Base-by-base conservation (phyloP, 2,329 filamentous ascomycete species). In the Epichloe bromicola region DNA sequence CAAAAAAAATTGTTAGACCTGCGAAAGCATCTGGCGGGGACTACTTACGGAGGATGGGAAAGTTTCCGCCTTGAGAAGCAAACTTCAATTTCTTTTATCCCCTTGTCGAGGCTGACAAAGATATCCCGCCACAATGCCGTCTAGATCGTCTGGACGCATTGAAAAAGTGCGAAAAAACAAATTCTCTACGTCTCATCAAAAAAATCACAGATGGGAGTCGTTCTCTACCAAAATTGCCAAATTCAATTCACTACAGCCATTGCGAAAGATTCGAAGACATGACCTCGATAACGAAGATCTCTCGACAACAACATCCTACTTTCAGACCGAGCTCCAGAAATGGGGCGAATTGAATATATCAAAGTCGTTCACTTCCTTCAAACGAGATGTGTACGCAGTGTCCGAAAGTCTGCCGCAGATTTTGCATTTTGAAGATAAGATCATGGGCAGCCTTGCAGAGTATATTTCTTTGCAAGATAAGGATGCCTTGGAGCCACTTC, bases 331-430 rank as follows among this genome's bases (percentile, higher is more conserved):
- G 1, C 73, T 97, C 56, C 82, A 89, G 56, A 87, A 86, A 77
- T 98, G 93, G 93, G 73, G 78, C 50, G 93, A 97, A 60, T 79
- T 95, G 67, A 97, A 97, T 68, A 74, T 96, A 55, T 89, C 91
- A 15, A 83, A 85, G 56, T 79, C 75, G 37, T 98, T 95, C 63
- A 80, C 80, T 46, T 72, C 75, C 41, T 97, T 98, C 69, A 78
- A 82, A 58, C 80, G 83, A 56, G 80, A 87, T 64, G 82, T 88
- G 45, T 74, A 79, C 58, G 83, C 86, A 50, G 75, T 95, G 50
- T 91, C 83, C 72, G 90, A 97, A 67, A 96, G 84, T 63, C 77
- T 99, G 42, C 84, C 90, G 20, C 88, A 96, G 67, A 86, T 99
- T 57, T 73, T 99, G 54, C 86, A 97, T 71, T 86, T 95, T 67